Evolutionary conservation across 129 eudicot genomes (phyloP), one percentile per base, ranked within the genome.

Genomic region (Flaveria sonorensis): DNA sequence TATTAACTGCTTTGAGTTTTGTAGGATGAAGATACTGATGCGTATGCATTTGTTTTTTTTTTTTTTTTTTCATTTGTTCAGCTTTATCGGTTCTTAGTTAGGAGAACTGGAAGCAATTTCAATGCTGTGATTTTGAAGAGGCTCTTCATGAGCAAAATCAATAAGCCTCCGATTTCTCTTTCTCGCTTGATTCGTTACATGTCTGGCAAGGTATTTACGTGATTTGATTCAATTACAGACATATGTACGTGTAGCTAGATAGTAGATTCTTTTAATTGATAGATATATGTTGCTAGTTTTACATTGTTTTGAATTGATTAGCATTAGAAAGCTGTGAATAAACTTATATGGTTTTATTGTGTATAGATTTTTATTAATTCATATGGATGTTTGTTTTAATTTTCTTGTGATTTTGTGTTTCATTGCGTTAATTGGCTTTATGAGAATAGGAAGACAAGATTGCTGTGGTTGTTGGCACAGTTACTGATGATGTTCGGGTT

Each of bases 91-190:
- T 93, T 93, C 45, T 81, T 93, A 18, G 96, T 88, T 28, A 88
- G 96, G 87, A 90, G 96, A 77, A 88, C 94, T 0, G 94, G 87
- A 39, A 88, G 94, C 71, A 90, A 87, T 63, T 90, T 92, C 74
- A 90, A 93, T 88, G 96, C 91, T 0, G 96, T 90, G 71, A 82
- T 93, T 8, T 65, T 93, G 87, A 93, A 93, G 91, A 80, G 98
- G 85, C 84, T 93, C 12, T 90, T 93, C 68, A 90, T 90, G 98
- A 92, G 98, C 86, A 90, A 88, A 87, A 77, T 86, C 36, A 92
- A 89, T 84, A 89, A 85, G 82, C 82, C 97, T 20, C 96, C 97
- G 7, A 86, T 92, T 47, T 92, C 98, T 40, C 87, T 92, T 1
- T 86, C 96, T 70, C 89, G 94, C 3, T 80, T 92, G 85, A 67